Evolutionary conservation across 169 alveolate genomes (phyloP).

Genomic region (Babesia gibsoni): DNA sequence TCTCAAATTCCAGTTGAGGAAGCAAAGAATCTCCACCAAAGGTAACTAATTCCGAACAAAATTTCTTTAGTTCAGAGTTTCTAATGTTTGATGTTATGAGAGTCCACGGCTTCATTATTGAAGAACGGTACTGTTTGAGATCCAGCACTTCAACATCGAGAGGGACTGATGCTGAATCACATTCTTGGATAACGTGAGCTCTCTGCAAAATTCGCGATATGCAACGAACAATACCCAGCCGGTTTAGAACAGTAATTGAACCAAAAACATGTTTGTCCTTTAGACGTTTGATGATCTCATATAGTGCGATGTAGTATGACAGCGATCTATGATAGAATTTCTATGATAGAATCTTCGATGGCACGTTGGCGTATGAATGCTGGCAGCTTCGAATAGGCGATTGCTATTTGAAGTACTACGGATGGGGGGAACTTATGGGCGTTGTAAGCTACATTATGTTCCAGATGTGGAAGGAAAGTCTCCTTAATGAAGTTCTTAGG

Average conservation of each 20-base stretch:
- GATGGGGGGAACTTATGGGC: constrained; percentile 62
- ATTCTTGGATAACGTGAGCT: constrained; percentile 32
- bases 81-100: constrained; percentile 11
- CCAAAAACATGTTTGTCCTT: constrained; percentile 45
- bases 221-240: constrained; percentile 48
- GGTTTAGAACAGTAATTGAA: constrained; percentile 35
- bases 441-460: constrained; percentile 64
- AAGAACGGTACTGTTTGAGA: constrained; percentile 15
- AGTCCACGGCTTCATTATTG: constrained; percentile 56
- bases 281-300: constrained; percentile 41
- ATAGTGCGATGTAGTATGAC: constrained; percentile 55
- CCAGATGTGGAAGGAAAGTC: constrained; percentile 62
- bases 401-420: constrained; percentile 61
- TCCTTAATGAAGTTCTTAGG: constrained; percentile 63
- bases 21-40: constrained; percentile 51
- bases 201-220: constrained; percentile 43
- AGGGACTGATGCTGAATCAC: not conserved
- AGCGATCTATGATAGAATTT: constrained; percentile 48
- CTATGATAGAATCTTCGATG: constrained; percentile 56
- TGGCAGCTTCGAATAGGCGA: constrained; percentile 63
- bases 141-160: constrained; percentile 31
- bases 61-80: constrained; percentile 9
- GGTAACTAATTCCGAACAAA: constrained; percentile 22
- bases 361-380: constrained; percentile 60
- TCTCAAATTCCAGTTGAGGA: constrained; percentile 59